Conservation (phyloP, 2,329 filamentous ascomycete species). For the Neopestalotiopsis sp. region DNA sequence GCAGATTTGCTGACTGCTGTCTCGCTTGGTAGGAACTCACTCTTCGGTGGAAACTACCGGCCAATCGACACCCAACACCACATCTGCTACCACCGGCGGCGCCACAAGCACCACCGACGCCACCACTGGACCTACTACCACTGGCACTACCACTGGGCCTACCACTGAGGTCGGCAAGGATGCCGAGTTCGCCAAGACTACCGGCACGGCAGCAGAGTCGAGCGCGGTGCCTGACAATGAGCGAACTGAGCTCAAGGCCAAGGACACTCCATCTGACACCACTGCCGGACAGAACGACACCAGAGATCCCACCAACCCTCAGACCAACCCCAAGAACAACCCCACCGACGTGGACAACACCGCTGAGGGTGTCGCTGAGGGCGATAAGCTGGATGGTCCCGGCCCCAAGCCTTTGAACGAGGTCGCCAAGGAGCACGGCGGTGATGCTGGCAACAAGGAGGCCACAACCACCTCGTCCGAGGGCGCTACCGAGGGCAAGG, state of each 20-base stretch:
- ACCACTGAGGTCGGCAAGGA: slow-evolving; percentile 19
- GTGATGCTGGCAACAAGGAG: slow-evolving; percentile 31
- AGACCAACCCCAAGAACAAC: slow-evolving; percentile 40
- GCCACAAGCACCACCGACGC: neutral
- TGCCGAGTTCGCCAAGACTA: slow-evolving; percentile 31
- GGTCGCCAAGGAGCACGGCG: slow-evolving; percentile 35
- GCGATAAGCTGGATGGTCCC: slow-evolving; percentile 45
- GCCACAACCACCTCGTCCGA: slow-evolving; percentile 39
- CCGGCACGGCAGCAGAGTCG: slow-evolving; percentile 31
- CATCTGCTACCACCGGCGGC: neutral
- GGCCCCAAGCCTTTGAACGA: slow-evolving; percentile 49
- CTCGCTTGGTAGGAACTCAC: neutral
- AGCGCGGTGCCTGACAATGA: slow-evolving; percentile 34
- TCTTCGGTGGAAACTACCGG: neutral
- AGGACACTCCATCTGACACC: slow-evolving; percentile 30
- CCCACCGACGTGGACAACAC: slow-evolving; percentile 44
- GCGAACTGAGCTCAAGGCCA: slow-evolving; percentile 32
- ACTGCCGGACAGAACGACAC: slow-evolving; percentile 45
- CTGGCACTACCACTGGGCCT: slow-evolving; percentile 18
- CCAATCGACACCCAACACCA: slow-evolving; percentile 17
- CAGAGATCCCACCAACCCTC: slow-evolving; percentile 43
- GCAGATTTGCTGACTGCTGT: neutral
- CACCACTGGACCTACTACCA: neutral
- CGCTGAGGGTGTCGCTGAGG: slow-evolving; percentile 37
- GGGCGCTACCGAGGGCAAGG: slow-evolving; percentile 30